These are phyloP conservation scores for Citrullus mucosospermus DNA, from an alignment of 306 rosid species.

Conservation along the genomic window DNA sequence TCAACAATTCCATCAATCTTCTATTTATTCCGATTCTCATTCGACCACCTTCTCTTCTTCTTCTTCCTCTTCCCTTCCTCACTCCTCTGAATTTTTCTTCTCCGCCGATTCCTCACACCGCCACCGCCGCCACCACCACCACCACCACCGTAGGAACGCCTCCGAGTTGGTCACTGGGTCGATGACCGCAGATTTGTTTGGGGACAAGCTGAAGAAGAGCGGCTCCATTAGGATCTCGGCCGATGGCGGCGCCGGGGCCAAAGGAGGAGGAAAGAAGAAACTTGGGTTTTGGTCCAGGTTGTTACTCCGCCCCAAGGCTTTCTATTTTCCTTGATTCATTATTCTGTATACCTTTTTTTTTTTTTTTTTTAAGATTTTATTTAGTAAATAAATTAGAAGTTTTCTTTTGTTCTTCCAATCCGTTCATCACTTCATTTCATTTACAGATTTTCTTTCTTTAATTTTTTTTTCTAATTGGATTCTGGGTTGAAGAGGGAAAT, in stretches of 20 bases:
- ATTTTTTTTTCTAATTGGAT: too few relatives aligned
- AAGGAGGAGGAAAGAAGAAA: not conserved
- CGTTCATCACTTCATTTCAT: not conserved
- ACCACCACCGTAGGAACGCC: not conserved
- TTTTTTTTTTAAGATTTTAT: not conserved
- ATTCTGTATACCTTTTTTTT: not conserved
- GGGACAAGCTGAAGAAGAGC: not conserved
- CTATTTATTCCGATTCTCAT: not conserved
- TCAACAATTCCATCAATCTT: not conserved
- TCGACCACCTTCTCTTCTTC: not conserved
- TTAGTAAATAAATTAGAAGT: not conserved
- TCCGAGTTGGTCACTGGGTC: not conserved
- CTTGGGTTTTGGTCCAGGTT: conserved; percentile 1
- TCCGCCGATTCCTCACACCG: not conserved
- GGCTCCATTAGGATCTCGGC: not conserved
- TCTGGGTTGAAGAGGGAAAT: not conserved
- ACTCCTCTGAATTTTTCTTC: not conserved
- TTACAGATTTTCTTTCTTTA: not conserved
- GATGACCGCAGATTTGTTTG: not conserved
- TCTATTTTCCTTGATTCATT: not conserved
- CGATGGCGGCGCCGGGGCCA: not conserved
- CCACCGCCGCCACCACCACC: not conserved
- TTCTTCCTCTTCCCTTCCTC: not conserved
- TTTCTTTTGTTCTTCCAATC: not conserved
- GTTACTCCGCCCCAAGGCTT: not conserved